Percentiles rank a stretch among this genome's conserved stretches.
These are phyloP conservation scores for Xylaria scruposa DNA, from an alignment of 495 filamentous ascomycete species.

Conservation along the genomic window DNA sequence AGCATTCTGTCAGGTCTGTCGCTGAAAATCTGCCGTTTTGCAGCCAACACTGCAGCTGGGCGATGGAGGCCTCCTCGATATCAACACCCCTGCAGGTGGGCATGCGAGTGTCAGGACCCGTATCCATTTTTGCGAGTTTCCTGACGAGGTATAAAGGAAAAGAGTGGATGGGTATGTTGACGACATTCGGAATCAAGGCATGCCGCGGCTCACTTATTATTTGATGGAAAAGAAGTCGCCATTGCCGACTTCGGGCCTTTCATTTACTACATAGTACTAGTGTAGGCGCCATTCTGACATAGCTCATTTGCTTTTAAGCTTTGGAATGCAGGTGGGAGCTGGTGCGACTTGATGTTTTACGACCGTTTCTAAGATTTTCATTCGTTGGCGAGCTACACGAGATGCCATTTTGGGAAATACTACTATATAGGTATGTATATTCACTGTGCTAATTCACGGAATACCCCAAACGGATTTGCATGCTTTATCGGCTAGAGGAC, in stretches of 20 bases:
- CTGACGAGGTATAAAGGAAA: neutral
- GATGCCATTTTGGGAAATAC: slow-evolving; percentile 15
- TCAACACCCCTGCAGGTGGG: slow-evolving; percentile 63
- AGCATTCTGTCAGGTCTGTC: slow-evolving; percentile 54
- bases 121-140: slow-evolving; percentile 9
- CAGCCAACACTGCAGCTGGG: slow-evolving; percentile 51
- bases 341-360: neutral
- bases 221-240: neutral
- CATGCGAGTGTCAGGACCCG: slow-evolving; percentile 57
- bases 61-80: slow-evolving; percentile 64
- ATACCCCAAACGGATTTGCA: slow-evolving; percentile 21
- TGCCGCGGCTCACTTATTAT: neutral
- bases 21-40: slow-evolving; percentile 47
- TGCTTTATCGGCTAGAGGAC: neutral
- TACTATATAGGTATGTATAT: neutral
- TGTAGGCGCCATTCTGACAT: neutral
- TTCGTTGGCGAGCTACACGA: slow-evolving; percentile 10
- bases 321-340: neutral
- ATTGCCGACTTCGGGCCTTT: slow-evolving; percentile 14
- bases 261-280: neutral
- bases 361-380: neutral
- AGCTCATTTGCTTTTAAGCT: neutral
- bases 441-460: neutral
- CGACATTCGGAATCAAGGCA: neutral
- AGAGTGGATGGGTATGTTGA: neutral